Evolutionary conservation across 441 rosid species (phyloP).

Genomic region (Croton setiger): DNA sequence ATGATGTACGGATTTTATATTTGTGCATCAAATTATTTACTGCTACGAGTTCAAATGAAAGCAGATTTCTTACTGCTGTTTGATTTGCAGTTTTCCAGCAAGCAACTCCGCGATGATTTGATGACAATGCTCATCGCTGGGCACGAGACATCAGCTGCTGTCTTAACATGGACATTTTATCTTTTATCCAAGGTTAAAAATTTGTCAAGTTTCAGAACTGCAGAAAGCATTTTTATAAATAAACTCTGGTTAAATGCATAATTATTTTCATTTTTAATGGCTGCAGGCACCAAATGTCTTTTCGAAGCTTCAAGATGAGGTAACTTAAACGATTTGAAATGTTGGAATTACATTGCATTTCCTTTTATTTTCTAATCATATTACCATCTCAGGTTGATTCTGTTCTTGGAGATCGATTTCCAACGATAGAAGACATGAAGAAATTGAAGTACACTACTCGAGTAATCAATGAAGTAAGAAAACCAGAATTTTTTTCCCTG

Average conservation of each 20-base stretch:
- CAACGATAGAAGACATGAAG: slow-evolving; percentile 83
- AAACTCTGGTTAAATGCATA: slow-evolving; percentile 9
- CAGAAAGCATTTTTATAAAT: not conserved
- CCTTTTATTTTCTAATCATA: not conserved
- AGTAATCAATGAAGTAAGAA: slow-evolving; percentile 86
- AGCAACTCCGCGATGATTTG: slow-evolving; percentile 97
- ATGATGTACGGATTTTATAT: slow-evolving; percentile 53
- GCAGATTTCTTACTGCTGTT: slow-evolving; percentile 17
- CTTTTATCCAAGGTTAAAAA: slow-evolving; percentile 66
- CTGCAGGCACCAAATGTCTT: slow-evolving; percentile 72
- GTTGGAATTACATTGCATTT: not conserved
- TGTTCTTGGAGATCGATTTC: slow-evolving; percentile 84
- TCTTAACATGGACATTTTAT: slow-evolving; percentile 97
- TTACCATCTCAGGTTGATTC: slow-evolving; percentile 66
- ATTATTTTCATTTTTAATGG: slow-evolving; percentile 23
- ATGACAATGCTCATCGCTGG: slow-evolving; percentile 99
- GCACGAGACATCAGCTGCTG: slow-evolving; percentile 97
- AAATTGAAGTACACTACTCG: slow-evolving; percentile 89
- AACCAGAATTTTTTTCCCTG: slow-evolving; percentile 2
- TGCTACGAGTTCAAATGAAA: slow-evolving; percentile 13
- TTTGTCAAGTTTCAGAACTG: slow-evolving; percentile 2
- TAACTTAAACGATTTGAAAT: slow-evolving; percentile 18
- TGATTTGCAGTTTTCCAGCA: slow-evolving; percentile 75
- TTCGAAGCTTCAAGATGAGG: slow-evolving; percentile 94
- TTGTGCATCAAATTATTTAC: slow-evolving; percentile 17